Percentiles rank a stretch among this genome's conserved stretches.
Evolutionary conservation across 2,329 filamentous ascomycete species (phyloP).

Genomic region (Purpureocillium lavendulum): DNA sequence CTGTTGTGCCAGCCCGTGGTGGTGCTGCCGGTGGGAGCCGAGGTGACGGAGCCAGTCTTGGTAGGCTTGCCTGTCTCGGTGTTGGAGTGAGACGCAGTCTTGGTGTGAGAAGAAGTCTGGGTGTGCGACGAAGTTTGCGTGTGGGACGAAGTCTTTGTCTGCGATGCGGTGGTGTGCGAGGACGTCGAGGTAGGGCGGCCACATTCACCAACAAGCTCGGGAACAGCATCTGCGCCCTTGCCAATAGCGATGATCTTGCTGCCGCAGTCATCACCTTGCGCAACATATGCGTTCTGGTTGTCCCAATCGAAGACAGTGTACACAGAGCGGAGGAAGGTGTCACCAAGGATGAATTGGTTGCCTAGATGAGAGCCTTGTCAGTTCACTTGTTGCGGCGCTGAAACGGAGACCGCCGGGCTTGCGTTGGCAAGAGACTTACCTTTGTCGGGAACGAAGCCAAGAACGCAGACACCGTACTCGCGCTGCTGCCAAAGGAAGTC

Average conservation of each 20-base stretch:
- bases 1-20: not conserved
- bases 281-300: slow-evolving; percentile 20
- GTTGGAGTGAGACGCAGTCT: too few relatives aligned
- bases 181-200: not conserved
- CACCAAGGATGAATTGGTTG: slow-evolving; percentile 19
- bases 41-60: not conserved
- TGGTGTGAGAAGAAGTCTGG: too few relatives aligned
- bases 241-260: slow-evolving; percentile 19
- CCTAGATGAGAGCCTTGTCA: too few relatives aligned
- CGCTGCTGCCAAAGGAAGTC: slow-evolving; percentile 27
- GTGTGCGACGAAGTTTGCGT: not conserved
- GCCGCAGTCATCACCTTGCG: slow-evolving; percentile 18
- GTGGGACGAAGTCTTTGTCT: not conserved
- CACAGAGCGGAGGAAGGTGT: slow-evolving; percentile 28
- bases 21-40: not conserved
- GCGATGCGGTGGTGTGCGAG: too few relatives aligned
- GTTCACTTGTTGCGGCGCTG: too few relatives aligned
- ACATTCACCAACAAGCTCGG: slow-evolving; percentile 9
- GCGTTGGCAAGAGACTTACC: slow-evolving; percentile 7
- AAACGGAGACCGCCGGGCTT: too few relatives aligned
- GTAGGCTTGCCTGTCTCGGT: not conserved
- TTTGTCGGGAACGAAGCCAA: slow-evolving; percentile 30
- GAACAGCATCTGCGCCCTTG: slow-evolving; percentile 23
- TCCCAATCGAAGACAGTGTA: slow-evolving; percentile 27
- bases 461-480: slow-evolving; percentile 14